Evolutionary conservation across 345 rosid species (phyloP).

Genomic region (Anacardium occidentale): DNA sequence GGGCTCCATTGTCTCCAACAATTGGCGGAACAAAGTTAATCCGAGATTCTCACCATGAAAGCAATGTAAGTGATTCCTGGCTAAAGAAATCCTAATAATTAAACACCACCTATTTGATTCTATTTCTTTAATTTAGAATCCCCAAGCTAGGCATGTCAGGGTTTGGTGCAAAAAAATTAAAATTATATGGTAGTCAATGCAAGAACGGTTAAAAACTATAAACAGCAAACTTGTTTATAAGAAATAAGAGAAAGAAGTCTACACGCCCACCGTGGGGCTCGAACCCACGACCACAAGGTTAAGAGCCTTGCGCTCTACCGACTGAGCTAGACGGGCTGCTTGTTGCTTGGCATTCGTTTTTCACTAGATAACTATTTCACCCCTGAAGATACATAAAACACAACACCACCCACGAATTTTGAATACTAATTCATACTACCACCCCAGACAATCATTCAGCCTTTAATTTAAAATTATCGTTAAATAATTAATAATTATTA

Average conservation of each 20-base stretch:
- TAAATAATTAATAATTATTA: not conserved
- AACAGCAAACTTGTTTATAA: too few species aligned
- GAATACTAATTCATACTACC: too few species aligned
- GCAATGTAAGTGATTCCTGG: too few species aligned
- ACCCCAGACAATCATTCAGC: too few species aligned
- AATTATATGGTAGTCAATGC: not conserved
- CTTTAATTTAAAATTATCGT: too few species aligned
- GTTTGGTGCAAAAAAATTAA: not conserved
- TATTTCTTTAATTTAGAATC: not conserved
- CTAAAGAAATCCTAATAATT: too few species aligned
- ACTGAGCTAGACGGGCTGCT: constrained; percentile 46
- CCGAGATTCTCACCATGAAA: too few species aligned
- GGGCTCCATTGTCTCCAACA: too few species aligned
- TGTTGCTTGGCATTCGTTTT: too few species aligned
- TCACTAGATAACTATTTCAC: not conserved
- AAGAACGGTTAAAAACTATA: too few species aligned
- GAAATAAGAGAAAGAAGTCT: not conserved
- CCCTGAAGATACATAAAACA: constrained; percentile 28
- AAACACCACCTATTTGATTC: too few species aligned
- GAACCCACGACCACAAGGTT: constrained; percentile 63
- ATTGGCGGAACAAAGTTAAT: too few species aligned
- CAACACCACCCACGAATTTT: constrained; percentile 7
- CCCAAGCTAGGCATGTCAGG: not conserved
- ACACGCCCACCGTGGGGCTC: constrained; percentile 50
- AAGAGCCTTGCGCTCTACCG: constrained; percentile 53